Evolutionary conservation across 768 basidiomycete genomes (phyloP).

Genomic region (Exidia glandulosa): DNA sequence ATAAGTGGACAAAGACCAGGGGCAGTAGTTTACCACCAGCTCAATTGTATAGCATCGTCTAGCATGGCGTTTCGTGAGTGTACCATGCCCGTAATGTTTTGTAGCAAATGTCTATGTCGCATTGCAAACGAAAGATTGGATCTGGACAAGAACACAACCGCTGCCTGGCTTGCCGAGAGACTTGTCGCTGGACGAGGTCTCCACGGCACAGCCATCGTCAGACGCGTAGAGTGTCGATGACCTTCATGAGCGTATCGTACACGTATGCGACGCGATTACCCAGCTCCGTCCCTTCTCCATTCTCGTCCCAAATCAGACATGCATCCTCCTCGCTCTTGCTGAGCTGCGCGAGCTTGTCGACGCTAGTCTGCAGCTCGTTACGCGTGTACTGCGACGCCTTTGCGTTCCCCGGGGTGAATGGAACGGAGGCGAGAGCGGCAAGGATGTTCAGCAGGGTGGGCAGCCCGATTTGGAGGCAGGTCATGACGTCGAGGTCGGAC

Average conservation of each 20-base stretch:
- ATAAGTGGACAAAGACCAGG: constrained; percentile 1
- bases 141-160: no score
- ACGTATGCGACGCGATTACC: neutral
- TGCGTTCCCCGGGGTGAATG: neutral
- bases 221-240: neutral
- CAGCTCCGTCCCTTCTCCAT: neutral
- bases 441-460: neutral
- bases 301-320: neutral
- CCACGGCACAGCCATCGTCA: neutral
- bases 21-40: neutral
- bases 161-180: no score
- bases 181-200: no score
- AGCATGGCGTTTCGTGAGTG: no score
- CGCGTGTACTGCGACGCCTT: neutral
- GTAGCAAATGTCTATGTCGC: no score
- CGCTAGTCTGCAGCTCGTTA: neutral
- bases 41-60: neutral
- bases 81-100: no score
- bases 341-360: neutral
- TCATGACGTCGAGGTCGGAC: neutral
- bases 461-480: neutral
- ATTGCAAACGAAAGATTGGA: no score
- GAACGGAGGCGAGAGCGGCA: neutral
- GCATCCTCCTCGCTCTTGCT: neutral
- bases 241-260: neutral